Percentiles rank a stretch among this genome's conserved stretches.
These are phyloP conservation scores for Aplosporella prunicola DNA, from an alignment of 2,329 filamentous ascomycete genomes.

Conservation along the genomic window DNA sequence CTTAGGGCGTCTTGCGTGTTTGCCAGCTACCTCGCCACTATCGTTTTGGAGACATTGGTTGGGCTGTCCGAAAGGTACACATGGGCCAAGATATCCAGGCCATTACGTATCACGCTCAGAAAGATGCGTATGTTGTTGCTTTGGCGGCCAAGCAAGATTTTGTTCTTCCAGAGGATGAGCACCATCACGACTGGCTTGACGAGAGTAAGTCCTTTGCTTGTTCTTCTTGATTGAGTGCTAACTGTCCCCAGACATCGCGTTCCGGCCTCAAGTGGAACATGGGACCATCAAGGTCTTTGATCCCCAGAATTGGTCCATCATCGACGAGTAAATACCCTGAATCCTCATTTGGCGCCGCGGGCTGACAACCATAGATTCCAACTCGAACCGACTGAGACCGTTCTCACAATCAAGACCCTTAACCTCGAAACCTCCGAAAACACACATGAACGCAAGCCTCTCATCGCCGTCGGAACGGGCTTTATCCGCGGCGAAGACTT, in stretches of 20 bases:
- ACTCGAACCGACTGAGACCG: slow-evolving; percentile 64
- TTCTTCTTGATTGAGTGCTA: not conserved
- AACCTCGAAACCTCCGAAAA: slow-evolving; percentile 84
- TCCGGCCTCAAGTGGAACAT: slow-evolving; percentile 59
- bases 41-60: slow-evolving; percentile 64
- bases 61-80: slow-evolving; percentile 62
- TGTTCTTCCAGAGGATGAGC: slow-evolving; percentile 76
- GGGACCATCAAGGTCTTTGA: slow-evolving; percentile 71
- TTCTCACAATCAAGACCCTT: slow-evolving; percentile 74
- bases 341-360: not conserved
- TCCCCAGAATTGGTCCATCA: slow-evolving; percentile 64
- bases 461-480: slow-evolving; percentile 78
- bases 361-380: slow-evolving; percentile 38
- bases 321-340: slow-evolving; percentile 49
- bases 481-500: slow-evolving; percentile 85
- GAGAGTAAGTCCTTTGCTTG: slow-evolving; percentile 58
- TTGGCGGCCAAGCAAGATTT: slow-evolving; percentile 62
- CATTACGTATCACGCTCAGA: slow-evolving; percentile 66
- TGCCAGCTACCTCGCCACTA: slow-evolving; percentile 59
- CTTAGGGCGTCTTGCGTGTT: slow-evolving; percentile 59
- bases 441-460: slow-evolving; percentile 73
- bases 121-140: slow-evolving; percentile 66
- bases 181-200: slow-evolving; percentile 68
- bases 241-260: slow-evolving; percentile 35
- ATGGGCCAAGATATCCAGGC: slow-evolving; percentile 62